Evolutionary conservation across 768 basidiomycete species (phyloP), one percentile per base, ranked within the genome.

Genomic region (Arthromyces matolae): DNA sequence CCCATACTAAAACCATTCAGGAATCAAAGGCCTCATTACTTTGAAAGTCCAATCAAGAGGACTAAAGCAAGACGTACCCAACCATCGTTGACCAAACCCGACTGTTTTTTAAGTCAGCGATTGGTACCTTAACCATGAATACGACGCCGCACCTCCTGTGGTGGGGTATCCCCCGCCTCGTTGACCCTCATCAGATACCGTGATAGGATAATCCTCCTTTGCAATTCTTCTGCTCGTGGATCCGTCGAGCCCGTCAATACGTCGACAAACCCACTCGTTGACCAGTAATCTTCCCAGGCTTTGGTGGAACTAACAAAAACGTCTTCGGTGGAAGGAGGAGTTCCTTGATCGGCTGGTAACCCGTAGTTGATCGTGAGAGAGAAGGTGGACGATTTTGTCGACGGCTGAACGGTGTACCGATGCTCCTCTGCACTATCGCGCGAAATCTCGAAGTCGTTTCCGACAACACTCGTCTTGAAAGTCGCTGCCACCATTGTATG

Each of bases 181-280:
- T 83, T 83, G 8, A 81, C 78, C 22, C 75, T 66, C 71, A 81
- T 71, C 48, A 80, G 61, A 59, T 81, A 81, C 33, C 78, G 67
- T 28, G 78, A 79, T 29, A 80, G 55, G 35, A 81, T 73, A 31
- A 81, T 78, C 31, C 80, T 67, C 44, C 80, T 63, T 57, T 83
- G 81, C 44, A 83, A 60, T 47, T 81, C 79, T 19, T 74, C 67
- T 13, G 79, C 80, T 10, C 78, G 65, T 0, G 71, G 29, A 57
- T 80, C 76, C 1, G 64, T 71, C 5, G 78, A 79, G 1, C 71
- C 75, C 0, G 73, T 76, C 35, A 70, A 25, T 7, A 83, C 61
- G 48, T 81, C 79, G 8, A 83, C 69, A 55, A 81, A 81, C 0
- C 78, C 79, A 31, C 65, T 68, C 0, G 58, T 61, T 8, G 58